These are phyloP conservation scores for Avena atlantica DNA, from an alignment of 176 grass and related monocot species.

Conservation along the genomic window DNA sequence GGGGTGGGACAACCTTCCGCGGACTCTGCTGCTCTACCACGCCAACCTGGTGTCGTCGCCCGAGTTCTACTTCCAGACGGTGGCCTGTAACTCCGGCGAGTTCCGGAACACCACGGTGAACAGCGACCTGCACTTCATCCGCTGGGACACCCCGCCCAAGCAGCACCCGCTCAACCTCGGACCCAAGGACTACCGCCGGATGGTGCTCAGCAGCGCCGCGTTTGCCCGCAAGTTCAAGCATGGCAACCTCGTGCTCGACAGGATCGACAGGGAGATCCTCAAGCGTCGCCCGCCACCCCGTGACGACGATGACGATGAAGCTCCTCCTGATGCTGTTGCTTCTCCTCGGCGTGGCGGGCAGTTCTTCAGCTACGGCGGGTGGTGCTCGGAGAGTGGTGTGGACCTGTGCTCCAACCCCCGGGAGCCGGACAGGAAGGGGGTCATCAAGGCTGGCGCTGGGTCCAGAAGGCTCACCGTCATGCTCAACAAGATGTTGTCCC, in stretches of 20 bases:
- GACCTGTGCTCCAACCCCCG: conserved; percentile 52
- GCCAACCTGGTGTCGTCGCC: conserved; percentile 92
- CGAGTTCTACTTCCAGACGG: conserved; percentile 98
- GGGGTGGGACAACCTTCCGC: conserved; percentile 91
- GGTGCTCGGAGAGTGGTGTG: conserved; percentile 64
- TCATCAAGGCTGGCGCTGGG: conserved; percentile 70
- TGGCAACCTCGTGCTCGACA: conserved; percentile 72
- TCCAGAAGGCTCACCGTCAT: conserved; percentile 75
- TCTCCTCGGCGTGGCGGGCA: neutral
- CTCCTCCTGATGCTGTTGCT: neutral
- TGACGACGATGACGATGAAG: neutral
- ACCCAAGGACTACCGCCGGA: conserved; percentile 71
- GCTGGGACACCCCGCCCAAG: conserved; percentile 91
- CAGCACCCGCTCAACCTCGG: conserved; percentile 89
- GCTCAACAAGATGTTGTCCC: conserved; percentile 56
- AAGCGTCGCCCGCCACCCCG: conserved; percentile 29
- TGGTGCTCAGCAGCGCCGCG: conserved; percentile 71
- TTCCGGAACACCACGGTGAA: conserved; percentile 78
- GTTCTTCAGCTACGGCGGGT: conserved; percentile 78
- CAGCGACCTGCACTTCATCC: conserved; percentile 84
- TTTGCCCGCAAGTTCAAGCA: conserved; percentile 90
- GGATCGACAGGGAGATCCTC: conserved; percentile 87
- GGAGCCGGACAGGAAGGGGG: conserved; percentile 38
- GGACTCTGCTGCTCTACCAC: conserved; percentile 91
- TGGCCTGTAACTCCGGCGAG: conserved; percentile 81